phyloP scores from a whole-genome alignment of 164 flowering plant species.

The Stephania japonica region DNA sequence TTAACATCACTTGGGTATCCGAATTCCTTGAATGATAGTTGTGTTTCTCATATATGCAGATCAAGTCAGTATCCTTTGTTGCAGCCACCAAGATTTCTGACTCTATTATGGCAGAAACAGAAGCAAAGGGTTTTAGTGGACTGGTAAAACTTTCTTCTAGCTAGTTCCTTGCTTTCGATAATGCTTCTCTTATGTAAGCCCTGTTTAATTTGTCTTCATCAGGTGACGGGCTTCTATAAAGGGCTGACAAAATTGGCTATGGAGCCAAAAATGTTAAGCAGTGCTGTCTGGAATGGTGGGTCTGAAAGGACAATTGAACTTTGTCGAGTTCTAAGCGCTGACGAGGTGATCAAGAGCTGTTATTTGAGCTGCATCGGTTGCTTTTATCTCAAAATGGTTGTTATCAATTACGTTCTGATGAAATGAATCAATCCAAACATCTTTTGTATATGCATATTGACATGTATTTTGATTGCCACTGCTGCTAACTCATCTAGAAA shows the following conservation, averaged over 20 bases:
- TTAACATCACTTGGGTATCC: neutral
- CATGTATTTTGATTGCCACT: neutral
- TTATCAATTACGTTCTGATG: too few relatives aligned
- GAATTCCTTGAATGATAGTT: neutral
- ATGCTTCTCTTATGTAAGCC: too few relatives aligned
- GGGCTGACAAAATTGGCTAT: constrained; percentile 84
- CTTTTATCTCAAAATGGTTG: too few relatives aligned
- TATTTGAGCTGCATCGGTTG: neutral
- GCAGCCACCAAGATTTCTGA: constrained; percentile 88
- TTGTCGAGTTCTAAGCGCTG: constrained; percentile 72
- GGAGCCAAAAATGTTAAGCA: constrained; percentile 81
- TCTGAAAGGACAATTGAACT: constrained; percentile 84
- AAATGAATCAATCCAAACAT: too few relatives aligned
- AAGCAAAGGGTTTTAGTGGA: constrained; percentile 81
- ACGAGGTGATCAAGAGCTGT: constrained; percentile 54
- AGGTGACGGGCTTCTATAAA: constrained; percentile 91
- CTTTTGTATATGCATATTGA: neutral
- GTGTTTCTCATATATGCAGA: constrained; percentile 41
- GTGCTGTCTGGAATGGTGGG: constrained; percentile 88
- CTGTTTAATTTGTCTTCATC: neutral
- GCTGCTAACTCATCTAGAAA: neutral
- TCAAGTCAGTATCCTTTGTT: constrained; percentile 75
- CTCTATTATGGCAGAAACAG: constrained; percentile 83
- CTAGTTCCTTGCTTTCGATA: too few relatives aligned
- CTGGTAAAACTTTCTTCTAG: constrained; percentile 39